phyloP scores from a whole-genome alignment of 2,329 filamentous ascomycete species.

The Zymoseptoria brevis region DNA sequence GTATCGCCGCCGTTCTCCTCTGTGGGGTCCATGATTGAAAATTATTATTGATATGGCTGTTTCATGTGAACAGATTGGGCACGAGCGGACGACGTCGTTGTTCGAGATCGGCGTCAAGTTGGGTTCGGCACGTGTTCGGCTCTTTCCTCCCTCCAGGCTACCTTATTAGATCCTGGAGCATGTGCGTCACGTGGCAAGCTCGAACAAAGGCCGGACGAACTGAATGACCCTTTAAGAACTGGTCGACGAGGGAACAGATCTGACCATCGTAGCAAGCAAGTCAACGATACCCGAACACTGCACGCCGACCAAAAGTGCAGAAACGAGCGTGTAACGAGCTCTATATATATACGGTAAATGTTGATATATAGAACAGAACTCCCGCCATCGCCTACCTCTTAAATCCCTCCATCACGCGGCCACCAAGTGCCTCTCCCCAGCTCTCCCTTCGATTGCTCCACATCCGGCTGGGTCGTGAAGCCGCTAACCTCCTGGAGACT shows the following conservation, averaged over 20 bases:
- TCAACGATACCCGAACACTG: no score
- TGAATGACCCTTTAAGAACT: no score
- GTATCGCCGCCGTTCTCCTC: slow-evolving; percentile 1
- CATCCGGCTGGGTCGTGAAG: slow-evolving; percentile 10
- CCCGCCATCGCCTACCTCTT: neutral
- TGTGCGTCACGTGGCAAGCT: no score
- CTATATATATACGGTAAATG: no score
- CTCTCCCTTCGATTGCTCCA: slow-evolving; percentile 5
- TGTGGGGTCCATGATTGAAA: neutral
- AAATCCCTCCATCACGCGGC: neutral
- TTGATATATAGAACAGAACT: neutral
- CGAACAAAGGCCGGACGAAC: no score
- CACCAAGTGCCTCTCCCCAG: slow-evolving; percentile 11
- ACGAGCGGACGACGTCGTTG: neutral
- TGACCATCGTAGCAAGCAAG: no score
- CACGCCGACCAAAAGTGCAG: no score
- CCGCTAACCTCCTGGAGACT: slow-evolving; percentile 11
- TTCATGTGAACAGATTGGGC: neutral
- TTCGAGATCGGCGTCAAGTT: neutral
- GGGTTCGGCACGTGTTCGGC: no score
- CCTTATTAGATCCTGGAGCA: no score
- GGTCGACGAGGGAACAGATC: no score
- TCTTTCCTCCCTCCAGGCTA: no score
- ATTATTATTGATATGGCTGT: neutral
- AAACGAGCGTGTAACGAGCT: no score